Conservation (phyloP, 83 land plant species). For the Thuja plicata region DNA sequence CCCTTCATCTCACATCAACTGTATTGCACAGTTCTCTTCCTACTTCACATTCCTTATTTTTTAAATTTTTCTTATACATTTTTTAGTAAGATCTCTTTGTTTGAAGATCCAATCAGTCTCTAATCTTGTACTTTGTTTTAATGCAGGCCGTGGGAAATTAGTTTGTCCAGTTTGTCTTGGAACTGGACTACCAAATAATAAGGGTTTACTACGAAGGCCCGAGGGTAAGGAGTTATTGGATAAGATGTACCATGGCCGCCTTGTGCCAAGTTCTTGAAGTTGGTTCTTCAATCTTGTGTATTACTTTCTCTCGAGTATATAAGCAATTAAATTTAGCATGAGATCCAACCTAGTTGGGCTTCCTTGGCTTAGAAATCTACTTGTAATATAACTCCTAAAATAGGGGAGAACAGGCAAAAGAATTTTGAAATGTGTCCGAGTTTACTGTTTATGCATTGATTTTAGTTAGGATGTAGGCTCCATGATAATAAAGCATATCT, state of each 20-base stretch:
- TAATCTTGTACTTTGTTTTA: slow-evolving; percentile 5
- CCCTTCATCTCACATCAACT: not conserved
- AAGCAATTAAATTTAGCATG: not conserved
- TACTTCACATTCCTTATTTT: not conserved
- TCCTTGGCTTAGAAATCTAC: not conserved
- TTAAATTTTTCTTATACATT: not conserved
- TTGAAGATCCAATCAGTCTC: not conserved
- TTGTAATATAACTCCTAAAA: slow-evolving; percentile 3
- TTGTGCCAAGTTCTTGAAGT: slow-evolving; percentile 67
- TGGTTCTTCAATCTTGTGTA: not conserved
- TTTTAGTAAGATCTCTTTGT: not conserved
- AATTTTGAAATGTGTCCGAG: not conserved
- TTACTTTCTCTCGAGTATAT: not conserved
- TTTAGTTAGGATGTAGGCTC: not conserved
- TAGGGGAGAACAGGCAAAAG: not conserved
- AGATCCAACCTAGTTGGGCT: not conserved
- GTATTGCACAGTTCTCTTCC: not conserved
- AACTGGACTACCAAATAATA: slow-evolving; percentile 89
- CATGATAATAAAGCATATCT: not conserved
- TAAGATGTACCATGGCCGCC: slow-evolving; percentile 91
- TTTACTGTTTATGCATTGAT: not conserved
- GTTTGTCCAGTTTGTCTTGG: slow-evolving; percentile 98
- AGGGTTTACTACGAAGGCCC: slow-evolving; percentile 91
- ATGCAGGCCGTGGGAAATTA: slow-evolving; percentile 89
- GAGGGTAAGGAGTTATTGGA: slow-evolving; percentile 77